Conservation (phyloP, 2,329 filamentous ascomycete genomes). For the Leptosphaerulina australis region DNA sequence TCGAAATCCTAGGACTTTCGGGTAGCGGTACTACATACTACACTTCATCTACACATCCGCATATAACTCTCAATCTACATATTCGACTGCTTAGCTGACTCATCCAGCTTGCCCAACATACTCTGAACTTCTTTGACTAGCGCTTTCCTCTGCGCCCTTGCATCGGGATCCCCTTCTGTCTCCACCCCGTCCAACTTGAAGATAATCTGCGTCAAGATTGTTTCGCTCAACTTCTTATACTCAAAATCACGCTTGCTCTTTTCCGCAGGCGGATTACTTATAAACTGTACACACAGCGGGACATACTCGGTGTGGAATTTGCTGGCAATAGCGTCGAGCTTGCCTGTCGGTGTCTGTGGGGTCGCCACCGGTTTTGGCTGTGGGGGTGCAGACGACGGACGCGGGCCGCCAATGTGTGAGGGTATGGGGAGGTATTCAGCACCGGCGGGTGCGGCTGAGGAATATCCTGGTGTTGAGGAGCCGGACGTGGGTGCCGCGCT, state of each 20-base stretch:
- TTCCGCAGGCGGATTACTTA: conserved; percentile 63
- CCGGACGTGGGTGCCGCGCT: conserved; percentile 48
- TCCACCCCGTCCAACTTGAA: conserved; percentile 80
- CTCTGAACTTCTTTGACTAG: conserved; percentile 74
- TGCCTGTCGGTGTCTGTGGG: conserved; percentile 55
- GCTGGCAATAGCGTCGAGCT: conserved; percentile 68
- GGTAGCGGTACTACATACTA: not conserved
- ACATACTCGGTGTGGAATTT: conserved; percentile 69
- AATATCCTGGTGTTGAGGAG: conserved; percentile 52
- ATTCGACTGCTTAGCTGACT: conserved; percentile 32
- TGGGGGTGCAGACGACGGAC: conserved; percentile 45
- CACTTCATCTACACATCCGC: not conserved
- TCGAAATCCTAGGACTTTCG: too few relatives aligned
- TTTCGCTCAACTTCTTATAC: conserved; percentile 76
- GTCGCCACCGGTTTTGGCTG: conserved; percentile 43
- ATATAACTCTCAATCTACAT: conserved; percentile 11
- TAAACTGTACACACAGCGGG: conserved; percentile 69
- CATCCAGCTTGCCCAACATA: conserved; percentile 69
- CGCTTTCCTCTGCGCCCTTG: conserved; percentile 70
- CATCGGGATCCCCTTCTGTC: conserved; percentile 69
- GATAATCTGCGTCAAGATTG: conserved; percentile 74
- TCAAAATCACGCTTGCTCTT: conserved; percentile 72
- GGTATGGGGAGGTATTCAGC: conserved; percentile 49
- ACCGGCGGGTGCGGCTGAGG: conserved; percentile 34
- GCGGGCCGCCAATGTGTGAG: conserved; percentile 41